These are phyloP conservation scores for Xylaria sp. DNA, from an alignment of 2,329 filamentous ascomycete species.

Conservation along the genomic window DNA sequence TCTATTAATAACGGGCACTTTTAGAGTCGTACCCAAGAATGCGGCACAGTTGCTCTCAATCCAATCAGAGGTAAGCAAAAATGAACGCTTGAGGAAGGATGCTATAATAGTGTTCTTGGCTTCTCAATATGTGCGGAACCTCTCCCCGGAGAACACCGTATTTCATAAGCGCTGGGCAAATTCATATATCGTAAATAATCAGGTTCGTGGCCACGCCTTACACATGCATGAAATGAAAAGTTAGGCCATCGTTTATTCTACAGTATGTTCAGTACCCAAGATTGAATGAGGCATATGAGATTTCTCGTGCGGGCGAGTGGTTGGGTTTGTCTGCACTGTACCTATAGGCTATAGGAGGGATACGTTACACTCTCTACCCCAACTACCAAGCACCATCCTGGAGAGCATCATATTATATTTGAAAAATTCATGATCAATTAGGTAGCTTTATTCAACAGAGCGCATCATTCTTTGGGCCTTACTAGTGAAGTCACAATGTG, in stretches of 20 bases:
- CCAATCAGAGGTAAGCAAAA: slow-evolving; percentile 17
- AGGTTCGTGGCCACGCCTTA: not conserved
- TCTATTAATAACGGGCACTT: slow-evolving; percentile 25
- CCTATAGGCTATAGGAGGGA: not conserved
- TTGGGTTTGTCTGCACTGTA: not conserved
- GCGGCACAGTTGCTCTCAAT: slow-evolving; percentile 11
- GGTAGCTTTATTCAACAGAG: slow-evolving; percentile 16
- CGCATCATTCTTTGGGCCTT: slow-evolving; percentile 8
- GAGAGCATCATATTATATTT: slow-evolving; percentile 26
- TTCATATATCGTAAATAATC: not conserved
- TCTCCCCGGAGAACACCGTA: slow-evolving; percentile 19
- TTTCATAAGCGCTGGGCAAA: not conserved
- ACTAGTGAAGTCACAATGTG: slow-evolving; percentile 10
- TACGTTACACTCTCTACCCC: not conserved
- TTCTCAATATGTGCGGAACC: slow-evolving; percentile 1
- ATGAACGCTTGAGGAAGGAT: slow-evolving; percentile 1
- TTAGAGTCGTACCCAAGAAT: not conserved
- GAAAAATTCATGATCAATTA: slow-evolving; percentile 23
- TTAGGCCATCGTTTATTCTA: not conserved
- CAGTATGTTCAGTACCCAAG: not conserved
- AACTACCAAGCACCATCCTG: not conserved
- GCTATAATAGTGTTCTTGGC: slow-evolving; percentile 12
- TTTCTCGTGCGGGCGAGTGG: not conserved
- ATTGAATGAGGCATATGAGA: not conserved
- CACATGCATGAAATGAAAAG: not conserved